Evolutionary conservation across 108 stramenopile genomes (phyloP).

Genomic region (Skeletonema grethae): DNA sequence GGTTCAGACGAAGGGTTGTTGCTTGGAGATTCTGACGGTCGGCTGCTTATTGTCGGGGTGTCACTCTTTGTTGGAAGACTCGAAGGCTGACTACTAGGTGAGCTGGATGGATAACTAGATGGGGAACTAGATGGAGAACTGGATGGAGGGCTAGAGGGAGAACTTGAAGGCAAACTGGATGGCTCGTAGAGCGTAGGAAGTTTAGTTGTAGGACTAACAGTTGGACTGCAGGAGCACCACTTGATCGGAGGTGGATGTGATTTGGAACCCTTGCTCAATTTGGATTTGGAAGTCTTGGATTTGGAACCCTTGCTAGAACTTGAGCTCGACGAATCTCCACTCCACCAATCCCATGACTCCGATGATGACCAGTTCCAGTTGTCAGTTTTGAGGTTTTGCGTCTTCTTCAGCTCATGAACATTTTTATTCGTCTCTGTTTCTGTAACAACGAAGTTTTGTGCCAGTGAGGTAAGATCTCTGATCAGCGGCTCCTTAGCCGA

Average conservation of each 20-base stretch:
- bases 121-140: too few relatives aligned
- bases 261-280: neutral
- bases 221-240: neutral
- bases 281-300: neutral
- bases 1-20: neutral
- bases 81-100: too few relatives aligned
- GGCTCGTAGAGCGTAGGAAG: too few relatives aligned
- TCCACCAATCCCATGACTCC: constrained; percentile 7
- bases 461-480: neutral
- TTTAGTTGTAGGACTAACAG: neutral
- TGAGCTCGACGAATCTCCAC: neutral
- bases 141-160: neutral
- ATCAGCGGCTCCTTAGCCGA: neutral
- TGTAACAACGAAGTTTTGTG: neutral
- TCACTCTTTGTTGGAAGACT: too few relatives aligned
- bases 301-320: constrained; percentile 1
- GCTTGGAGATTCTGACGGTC: too few relatives aligned
- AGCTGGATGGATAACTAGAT: too few relatives aligned
- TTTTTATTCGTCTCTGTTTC: neutral
- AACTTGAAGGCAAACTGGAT: neutral
- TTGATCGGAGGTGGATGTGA: too few relatives aligned
- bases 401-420: neutral
- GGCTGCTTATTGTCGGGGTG: too few relatives aligned
- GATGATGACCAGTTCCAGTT: neutral
- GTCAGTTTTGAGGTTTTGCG: neutral